A percentile compares a stretch with the other conserved stretches of the same genome.
These are phyloP conservation scores for Mycena vulgaris DNA, from an alignment of 768 basidiomycete species.

Conservation along the genomic window DNA sequence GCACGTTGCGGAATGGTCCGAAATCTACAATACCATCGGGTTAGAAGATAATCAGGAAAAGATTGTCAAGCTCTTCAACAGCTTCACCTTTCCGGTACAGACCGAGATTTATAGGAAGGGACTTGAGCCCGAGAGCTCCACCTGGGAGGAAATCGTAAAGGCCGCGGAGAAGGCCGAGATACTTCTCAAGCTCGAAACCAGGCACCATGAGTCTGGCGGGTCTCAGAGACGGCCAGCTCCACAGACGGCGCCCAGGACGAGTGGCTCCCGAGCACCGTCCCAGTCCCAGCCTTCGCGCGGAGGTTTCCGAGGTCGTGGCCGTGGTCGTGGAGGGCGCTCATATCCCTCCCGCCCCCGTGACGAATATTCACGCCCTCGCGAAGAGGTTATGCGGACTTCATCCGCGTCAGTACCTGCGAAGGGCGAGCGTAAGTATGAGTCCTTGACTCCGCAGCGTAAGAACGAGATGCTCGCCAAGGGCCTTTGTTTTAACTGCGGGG, in stretches of 20 bases:
- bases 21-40: constrained; percentile 38
- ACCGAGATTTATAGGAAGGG: not conserved
- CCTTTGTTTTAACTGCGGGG: constrained; percentile 46
- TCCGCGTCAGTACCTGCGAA: not conserved
- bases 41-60: constrained; percentile 33
- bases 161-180: not conserved
- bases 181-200: not conserved
- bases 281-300: not conserved
- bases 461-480: constrained; percentile 40
- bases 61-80: constrained; percentile 41
- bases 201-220: not conserved
- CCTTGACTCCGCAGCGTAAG: not conserved
- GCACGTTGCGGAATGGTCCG: constrained; percentile 43
- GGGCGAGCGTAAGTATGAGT: not conserved
- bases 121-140: not conserved
- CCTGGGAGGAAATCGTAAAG: not conserved
- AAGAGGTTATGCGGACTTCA: not conserved
- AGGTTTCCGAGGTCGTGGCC: not conserved
- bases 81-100: constrained; percentile 22
- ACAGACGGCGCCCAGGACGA: no score
- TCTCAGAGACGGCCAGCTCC: not conserved
- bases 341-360: no score
- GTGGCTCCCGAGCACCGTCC: not conserved
- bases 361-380: not conserved
- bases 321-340: not conserved